Percentiles rank a stretch among this genome's conserved stretches.
These are phyloP conservation scores for Eimeria mitis DNA, from an alignment of 169 alveolate genomes.

Conservation along the genomic window DNA sequence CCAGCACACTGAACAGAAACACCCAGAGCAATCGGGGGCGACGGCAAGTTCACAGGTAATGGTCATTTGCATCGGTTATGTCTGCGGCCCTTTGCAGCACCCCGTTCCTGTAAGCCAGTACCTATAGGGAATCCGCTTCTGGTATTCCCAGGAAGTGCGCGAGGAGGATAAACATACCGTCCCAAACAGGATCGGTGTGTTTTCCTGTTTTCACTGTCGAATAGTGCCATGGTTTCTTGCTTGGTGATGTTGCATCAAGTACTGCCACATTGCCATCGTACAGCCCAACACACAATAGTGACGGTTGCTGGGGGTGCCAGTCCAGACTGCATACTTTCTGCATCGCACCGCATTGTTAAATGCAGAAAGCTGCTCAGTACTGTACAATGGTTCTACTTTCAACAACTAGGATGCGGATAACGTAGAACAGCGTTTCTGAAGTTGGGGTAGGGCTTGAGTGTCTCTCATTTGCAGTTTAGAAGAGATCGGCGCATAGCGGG, in stretches of 20 bases:
- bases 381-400: background rate
- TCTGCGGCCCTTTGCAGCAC: conserved; percentile 9
- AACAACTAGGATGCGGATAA: background rate
- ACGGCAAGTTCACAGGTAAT: background rate
- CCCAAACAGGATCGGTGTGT: conserved; percentile 95
- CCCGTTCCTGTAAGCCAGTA: background rate
- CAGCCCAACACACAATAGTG: conserved; percentile 96
- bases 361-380: background rate
- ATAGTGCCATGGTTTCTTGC: conserved; percentile 92
- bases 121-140: background rate
- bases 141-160: background rate
- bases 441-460: background rate
- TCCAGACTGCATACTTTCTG: conserved; percentile 96
- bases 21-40: conserved; percentile 80
- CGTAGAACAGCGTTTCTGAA: background rate
- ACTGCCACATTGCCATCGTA: conserved; percentile 98
- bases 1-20: conserved; percentile 77
- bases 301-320: conserved; percentile 95
- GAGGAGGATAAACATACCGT: conserved; percentile 39
- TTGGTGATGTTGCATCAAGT: conserved; percentile 93
- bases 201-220: conserved; percentile 94
- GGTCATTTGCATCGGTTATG: background rate
- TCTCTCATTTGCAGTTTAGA: background rate
- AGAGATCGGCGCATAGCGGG: background rate
- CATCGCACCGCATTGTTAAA: background rate